Evolutionary conservation across 768 basidiomycete species (phyloP).

Genomic region (Strobilomyces dryophilus): DNA sequence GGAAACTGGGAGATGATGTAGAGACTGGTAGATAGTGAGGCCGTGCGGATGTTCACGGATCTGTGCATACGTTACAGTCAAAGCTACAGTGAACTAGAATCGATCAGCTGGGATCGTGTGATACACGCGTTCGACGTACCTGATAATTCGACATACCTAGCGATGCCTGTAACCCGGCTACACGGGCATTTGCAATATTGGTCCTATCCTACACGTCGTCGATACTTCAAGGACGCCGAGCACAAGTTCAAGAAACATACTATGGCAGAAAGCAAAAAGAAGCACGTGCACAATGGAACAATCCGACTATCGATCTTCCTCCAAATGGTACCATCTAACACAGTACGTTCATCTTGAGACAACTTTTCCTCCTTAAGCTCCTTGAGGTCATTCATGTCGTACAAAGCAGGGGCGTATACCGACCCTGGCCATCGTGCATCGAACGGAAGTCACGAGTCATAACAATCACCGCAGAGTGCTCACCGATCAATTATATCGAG

Average conservation of each 20-base stretch:
- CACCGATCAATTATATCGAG: too few relatives aligned
- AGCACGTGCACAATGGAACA: constrained; percentile 45
- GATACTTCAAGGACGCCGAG: neutral
- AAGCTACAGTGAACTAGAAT: constrained; percentile 31
- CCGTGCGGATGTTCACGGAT: neutral
- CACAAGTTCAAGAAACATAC: constrained; percentile 30
- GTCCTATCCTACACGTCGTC: constrained; percentile 27
- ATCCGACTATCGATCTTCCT: constrained; percentile 46
- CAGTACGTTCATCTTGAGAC: too few relatives aligned
- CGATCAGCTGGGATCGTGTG: neutral
- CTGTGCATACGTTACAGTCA: constrained; percentile 23
- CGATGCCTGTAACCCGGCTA: constrained; percentile 55
- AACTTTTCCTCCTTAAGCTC: too few relatives aligned
- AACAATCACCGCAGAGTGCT: too few relatives aligned
- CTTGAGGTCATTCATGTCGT: too few relatives aligned
- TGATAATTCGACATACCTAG: constrained; percentile 33
- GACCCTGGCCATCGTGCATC: too few relatives aligned
- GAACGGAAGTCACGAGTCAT: too few relatives aligned
- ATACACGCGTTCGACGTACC: constrained; percentile 4
- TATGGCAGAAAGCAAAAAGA: constrained; percentile 49
- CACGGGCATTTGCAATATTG: constrained; percentile 57
- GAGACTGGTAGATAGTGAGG: constrained; percentile 27
- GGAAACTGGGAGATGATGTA: constrained; percentile 50
- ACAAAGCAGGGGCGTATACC: too few relatives aligned
- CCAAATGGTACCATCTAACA: too few relatives aligned